phyloP scores from a whole-genome alignment of 805 yeast species.

The Kodamaea kakaduensis region DNA sequence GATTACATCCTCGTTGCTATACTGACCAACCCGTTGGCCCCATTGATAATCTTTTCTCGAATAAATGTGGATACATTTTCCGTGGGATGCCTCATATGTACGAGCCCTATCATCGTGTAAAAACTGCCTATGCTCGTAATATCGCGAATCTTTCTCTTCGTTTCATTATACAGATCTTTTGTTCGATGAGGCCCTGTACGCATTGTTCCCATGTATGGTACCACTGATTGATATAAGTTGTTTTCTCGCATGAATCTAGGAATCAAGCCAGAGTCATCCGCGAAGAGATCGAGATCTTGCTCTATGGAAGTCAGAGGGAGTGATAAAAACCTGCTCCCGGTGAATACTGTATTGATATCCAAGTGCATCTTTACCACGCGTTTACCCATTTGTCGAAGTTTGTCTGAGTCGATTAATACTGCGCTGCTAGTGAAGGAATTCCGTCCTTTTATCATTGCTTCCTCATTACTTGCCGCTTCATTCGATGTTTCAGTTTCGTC shows the following conservation, averaged over 20 bases:
- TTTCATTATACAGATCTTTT: conserved; percentile 9
- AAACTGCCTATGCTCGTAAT: conserved; percentile 33
- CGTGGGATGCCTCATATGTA: conserved; percentile 26
- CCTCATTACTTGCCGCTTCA: neutral
- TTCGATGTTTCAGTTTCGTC: neutral
- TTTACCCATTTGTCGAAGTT: conserved; percentile 27
- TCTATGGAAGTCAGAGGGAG: conserved; percentile 25
- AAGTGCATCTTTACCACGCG: conserved; percentile 21
- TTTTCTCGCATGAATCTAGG: conserved; percentile 31
- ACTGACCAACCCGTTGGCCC: conserved; percentile 29
- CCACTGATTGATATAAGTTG: conserved; percentile 22
- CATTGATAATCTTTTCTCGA: conserved; percentile 24
- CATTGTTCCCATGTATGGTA: conserved; percentile 32
- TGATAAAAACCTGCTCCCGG: conserved; percentile 27
- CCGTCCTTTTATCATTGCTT: neutral
- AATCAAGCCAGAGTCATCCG: conserved; percentile 18
- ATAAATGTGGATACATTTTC: conserved; percentile 15
- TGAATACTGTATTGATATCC: conserved; percentile 25
- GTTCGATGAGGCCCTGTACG: conserved; percentile 16
- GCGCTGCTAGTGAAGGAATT: too few relatives aligned
- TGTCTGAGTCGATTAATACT: conserved; percentile 12
- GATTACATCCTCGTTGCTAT: conserved; percentile 12
- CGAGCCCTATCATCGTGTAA: conserved; percentile 35
- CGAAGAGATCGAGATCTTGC: conserved; percentile 19
- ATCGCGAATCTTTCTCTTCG: conserved; percentile 16